Conservation (phyloP, 306 rosid genomes). For the Biancaea sappan region DNA sequence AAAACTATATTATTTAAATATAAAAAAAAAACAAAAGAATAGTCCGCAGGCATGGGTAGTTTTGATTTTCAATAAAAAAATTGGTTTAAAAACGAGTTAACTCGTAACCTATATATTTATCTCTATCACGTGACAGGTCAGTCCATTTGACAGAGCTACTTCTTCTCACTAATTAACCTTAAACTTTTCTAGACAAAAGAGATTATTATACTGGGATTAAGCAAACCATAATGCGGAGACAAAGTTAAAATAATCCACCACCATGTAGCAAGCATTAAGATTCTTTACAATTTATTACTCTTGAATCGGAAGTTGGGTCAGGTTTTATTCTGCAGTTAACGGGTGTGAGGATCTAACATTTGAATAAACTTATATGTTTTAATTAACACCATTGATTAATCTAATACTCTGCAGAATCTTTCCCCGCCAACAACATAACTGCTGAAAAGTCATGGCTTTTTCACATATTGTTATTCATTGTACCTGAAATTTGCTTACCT, state of each 20-base stretch:
- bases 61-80: no score
- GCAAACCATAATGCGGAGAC: constrained; percentile 25
- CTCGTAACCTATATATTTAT: no score
- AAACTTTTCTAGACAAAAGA: neutral
- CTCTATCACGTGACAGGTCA: no score
- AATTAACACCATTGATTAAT: neutral
- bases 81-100: no score
- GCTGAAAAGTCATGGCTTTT: neutral
- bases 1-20: no score
- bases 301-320: neutral
- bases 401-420: constrained; percentile 25
- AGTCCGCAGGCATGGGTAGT: no score
- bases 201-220: neutral
- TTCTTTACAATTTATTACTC: constrained; percentile 2
- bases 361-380: neutral
- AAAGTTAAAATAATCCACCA: constrained; percentile 24
- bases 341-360: constrained; percentile 8
- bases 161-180: neutral
- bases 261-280: neutral
- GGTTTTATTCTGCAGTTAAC: constrained; percentile 10
- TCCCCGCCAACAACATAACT: constrained; percentile 31
- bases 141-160: no score
- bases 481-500: neutral
- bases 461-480: neutral
- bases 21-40: no score